These are phyloP conservation scores for Brachypodium distachyon DNA, from an alignment of 202 grass and related monocot genomes.

Conservation along the genomic window DNA sequence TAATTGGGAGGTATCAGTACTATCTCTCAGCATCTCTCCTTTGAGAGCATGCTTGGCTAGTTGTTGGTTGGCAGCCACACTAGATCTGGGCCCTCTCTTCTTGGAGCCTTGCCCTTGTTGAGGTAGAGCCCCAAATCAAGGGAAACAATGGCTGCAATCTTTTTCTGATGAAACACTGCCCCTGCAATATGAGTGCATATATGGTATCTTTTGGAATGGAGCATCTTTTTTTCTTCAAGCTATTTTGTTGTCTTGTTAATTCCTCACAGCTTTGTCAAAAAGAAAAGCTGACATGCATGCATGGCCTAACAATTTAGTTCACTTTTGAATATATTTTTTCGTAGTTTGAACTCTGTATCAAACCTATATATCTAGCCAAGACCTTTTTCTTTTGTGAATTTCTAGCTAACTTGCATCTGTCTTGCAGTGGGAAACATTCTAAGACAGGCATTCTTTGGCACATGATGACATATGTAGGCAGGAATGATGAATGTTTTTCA, in stretches of 20 bases:
- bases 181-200: slow-evolving; percentile 8
- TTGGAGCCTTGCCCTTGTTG: slow-evolving; percentile 37
- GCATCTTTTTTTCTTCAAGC: not conserved
- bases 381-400: not conserved
- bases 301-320: slow-evolving; percentile 20
- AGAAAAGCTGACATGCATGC: not conserved
- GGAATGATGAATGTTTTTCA: slow-evolving; percentile 8
- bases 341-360: slow-evolving; percentile 4
- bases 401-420: not conserved
- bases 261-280: slow-evolving; percentile 10
- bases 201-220: slow-evolving; percentile 2
- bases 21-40: slow-evolving; percentile 32
- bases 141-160: slow-evolving; percentile 24
- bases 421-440: slow-evolving; percentile 19
- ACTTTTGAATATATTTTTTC: not conserved
- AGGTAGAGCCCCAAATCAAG: slow-evolving; percentile 21
- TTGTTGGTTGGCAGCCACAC: slow-evolving; percentile 22
- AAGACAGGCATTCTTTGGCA: slow-evolving; percentile 28
- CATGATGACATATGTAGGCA: slow-evolving; percentile 26
- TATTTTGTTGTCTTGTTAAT: not conserved
- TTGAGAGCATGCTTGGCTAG: slow-evolving; percentile 44
- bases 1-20: slow-evolving; percentile 73
- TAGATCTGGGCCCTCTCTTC: slow-evolving; percentile 19
- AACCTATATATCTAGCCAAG: not conserved
- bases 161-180: slow-evolving; percentile 25